Percentiles rank a stretch among this genome's conserved stretches.
phyloP scores from a whole-genome alignment of 768 basidiomycete genomes.

The Termitomyces sp. region DNA sequence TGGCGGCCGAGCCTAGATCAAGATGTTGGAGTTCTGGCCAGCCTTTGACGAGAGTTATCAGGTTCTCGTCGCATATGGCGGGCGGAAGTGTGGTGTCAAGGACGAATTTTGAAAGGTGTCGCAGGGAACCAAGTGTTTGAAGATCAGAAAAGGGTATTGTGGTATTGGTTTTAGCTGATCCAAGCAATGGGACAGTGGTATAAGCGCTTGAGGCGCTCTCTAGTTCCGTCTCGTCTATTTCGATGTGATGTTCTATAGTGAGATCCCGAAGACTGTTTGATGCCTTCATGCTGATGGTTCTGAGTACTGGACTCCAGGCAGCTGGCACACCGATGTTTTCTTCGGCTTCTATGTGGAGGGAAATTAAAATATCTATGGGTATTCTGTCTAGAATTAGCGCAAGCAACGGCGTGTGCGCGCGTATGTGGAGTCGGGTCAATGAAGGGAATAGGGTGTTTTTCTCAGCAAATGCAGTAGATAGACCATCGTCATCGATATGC shows the following conservation, averaged over 20 bases:
- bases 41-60: constrained; percentile 33
- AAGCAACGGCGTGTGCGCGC: constrained; percentile 28
- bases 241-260: constrained; percentile 38
- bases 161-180: constrained; percentile 10
- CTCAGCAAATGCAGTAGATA: constrained; percentile 14
- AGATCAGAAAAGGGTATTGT: constrained; percentile 27
- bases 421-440: constrained; percentile 34
- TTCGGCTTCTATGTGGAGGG: constrained; percentile 34
- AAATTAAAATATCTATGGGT: constrained; percentile 24
- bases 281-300: constrained; percentile 21
- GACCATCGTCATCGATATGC: constrained; percentile 24
- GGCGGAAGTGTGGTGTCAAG: constrained; percentile 36
- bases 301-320: constrained; percentile 31
- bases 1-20: constrained; percentile 28
- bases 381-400: constrained; percentile 29
- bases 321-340: constrained; percentile 17
- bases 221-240: constrained; percentile 26
- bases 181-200: constrained; percentile 2
- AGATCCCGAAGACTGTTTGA: constrained; percentile 28
- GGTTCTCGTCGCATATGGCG: constrained; percentile 29
- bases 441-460: constrained; percentile 23
- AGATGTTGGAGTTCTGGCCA: constrained; percentile 42
- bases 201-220: constrained; percentile 14
- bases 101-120: constrained; percentile 26
- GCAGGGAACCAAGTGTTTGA: constrained; percentile 27